These are phyloP conservation scores for Aureobasidium sp. DNA, from an alignment of 2,329 filamentous ascomycete genomes.

Conservation along the genomic window DNA sequence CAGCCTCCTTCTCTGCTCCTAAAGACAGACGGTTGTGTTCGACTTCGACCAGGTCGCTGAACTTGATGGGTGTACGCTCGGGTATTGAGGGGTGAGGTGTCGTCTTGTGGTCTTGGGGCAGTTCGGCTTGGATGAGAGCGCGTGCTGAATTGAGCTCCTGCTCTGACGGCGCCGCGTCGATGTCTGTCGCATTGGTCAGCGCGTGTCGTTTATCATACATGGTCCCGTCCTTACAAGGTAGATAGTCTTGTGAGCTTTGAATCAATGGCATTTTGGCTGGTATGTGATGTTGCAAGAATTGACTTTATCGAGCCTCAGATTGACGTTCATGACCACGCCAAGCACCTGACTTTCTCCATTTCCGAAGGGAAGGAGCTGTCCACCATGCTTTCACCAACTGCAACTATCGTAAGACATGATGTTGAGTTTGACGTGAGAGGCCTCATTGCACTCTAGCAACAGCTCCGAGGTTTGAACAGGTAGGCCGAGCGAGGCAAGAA, in stretches of 20 bases:
- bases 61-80: constrained; percentile 42
- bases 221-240: constrained; percentile 55
- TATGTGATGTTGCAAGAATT: neutral
- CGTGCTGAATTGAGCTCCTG: constrained; percentile 56
- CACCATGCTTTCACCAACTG: neutral
- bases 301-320: neutral
- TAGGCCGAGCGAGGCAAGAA: neutral
- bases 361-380: neutral
- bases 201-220: constrained; percentile 10
- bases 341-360: neutral
- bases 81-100: constrained; percentile 53
- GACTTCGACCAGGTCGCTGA: constrained; percentile 56
- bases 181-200: constrained; percentile 48
- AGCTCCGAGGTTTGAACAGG: neutral
- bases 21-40: constrained; percentile 61
- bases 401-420: neutral
- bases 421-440: neutral
- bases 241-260: constrained; percentile 64
- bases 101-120: constrained; percentile 40
- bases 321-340: neutral
- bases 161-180: constrained; percentile 64
- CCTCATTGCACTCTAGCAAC: neutral
- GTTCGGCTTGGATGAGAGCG: constrained; percentile 60
- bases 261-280: constrained; percentile 54
- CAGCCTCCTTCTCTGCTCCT: constrained; percentile 37